Evolutionary conservation across 352 stramenopile species (phyloP).

Genomic region (Phytophthora europaea): DNA sequence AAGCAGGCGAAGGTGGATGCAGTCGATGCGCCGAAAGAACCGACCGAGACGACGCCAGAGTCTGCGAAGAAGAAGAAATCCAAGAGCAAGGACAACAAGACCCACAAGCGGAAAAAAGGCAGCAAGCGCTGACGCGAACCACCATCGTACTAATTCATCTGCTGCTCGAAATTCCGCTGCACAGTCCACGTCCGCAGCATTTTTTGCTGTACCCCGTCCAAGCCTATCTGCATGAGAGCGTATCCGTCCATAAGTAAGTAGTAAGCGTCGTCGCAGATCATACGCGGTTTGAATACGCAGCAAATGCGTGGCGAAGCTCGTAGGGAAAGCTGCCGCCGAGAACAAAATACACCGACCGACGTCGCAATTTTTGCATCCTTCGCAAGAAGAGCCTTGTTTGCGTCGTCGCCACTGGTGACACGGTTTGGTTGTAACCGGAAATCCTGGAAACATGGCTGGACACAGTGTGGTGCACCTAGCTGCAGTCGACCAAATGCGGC

Average conservation of each 20-base stretch:
- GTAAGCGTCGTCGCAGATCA: constrained; percentile 18
- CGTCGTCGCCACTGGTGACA: neutral
- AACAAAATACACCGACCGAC: constrained; percentile 20
- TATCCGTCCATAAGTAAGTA: constrained; percentile 25
- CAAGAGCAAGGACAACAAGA: constrained; percentile 29
- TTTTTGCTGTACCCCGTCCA: constrained; percentile 2
- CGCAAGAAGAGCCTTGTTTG: constrained; percentile 8
- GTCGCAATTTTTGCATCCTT: constrained; percentile 33
- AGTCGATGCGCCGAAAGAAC: constrained; percentile 3
- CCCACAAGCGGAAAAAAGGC: constrained; percentile 29
- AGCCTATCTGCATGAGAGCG: neutral
- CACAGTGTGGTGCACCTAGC: constrained; percentile 11
- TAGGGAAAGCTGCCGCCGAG: constrained; percentile 33
- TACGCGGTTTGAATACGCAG: constrained; percentile 14
- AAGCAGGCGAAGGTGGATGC: constrained; percentile 24
- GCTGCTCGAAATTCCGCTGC: neutral
- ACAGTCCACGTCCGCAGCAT: constrained; percentile 10
- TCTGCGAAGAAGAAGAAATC: constrained; percentile 28
- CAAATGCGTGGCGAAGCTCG: constrained; percentile 26
- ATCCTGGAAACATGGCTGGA: constrained; percentile 16
- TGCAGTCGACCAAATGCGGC: constrained; percentile 13
- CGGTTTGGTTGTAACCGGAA: neutral
- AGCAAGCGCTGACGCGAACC: constrained; percentile 15
- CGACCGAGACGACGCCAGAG: constrained; percentile 4
- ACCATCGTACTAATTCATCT: neutral